These are phyloP conservation scores for Lachnum nothofagi DNA, from an alignment of 2,329 filamentous ascomycete genomes.

Conservation along the genomic window DNA sequence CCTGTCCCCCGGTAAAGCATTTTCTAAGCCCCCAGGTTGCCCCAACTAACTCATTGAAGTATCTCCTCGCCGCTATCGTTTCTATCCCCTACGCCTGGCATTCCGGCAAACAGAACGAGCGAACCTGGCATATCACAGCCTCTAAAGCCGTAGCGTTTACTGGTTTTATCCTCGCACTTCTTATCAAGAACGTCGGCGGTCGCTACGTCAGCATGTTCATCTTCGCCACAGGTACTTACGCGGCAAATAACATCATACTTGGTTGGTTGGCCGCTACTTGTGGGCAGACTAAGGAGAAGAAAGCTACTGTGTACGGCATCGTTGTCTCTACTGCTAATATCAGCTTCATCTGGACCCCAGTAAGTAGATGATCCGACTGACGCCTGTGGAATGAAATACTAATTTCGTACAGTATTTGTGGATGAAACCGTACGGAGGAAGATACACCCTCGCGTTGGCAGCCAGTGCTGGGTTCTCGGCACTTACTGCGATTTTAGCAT, in stretches of 20 bases:
- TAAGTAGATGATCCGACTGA: no score
- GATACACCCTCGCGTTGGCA: slow-evolving; percentile 8
- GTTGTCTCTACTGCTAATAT: slow-evolving; percentile 36
- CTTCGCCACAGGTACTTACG: slow-evolving; percentile 17
- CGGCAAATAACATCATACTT: slow-evolving; percentile 15
- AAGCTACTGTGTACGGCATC: slow-evolving; percentile 34
- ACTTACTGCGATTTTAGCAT: slow-evolving; percentile 35
- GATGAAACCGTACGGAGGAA: slow-evolving; percentile 29
- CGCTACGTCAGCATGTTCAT: slow-evolving; percentile 18
- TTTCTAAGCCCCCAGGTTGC: no score
- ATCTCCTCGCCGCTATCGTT: slow-evolving; percentile 9
- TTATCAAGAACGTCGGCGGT: slow-evolving; percentile 7
- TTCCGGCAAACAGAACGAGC: slow-evolving; percentile 14
- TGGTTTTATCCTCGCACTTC: slow-evolving; percentile 12
- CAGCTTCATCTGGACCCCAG: slow-evolving; percentile 37
- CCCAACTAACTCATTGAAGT: no score
- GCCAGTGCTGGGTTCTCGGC: slow-evolving; percentile 36
- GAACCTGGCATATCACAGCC: slow-evolving; percentile 18
- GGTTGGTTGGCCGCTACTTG: slow-evolving; percentile 28
- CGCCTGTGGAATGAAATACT: no score
- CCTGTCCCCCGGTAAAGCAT: slow-evolving; percentile 16
- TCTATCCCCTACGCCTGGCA: slow-evolving; percentile 7
- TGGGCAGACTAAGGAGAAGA: slow-evolving; percentile 38
- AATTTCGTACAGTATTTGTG: no score
- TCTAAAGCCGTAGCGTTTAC: slow-evolving; percentile 13